A percentile compares a stretch with the other conserved stretches of the same genome.
These are phyloP conservation scores for Hordeum marinum DNA, from an alignment of 176 grass and related monocot genomes.

Conservation along the genomic window DNA sequence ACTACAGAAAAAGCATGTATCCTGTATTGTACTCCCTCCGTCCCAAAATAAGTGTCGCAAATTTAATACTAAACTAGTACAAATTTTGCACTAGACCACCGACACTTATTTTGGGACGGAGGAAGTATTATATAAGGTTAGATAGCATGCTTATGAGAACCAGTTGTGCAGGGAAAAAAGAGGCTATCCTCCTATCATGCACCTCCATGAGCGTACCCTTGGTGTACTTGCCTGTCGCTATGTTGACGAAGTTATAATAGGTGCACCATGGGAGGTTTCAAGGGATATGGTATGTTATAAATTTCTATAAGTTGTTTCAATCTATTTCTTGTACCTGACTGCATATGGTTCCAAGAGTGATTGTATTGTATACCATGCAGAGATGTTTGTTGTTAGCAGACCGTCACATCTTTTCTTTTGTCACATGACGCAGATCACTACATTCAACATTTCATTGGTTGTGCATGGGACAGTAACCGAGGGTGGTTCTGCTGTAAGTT, in stretches of 20 bases:
- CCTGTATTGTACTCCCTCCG: slow-evolving; percentile 7
- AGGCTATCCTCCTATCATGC: slow-evolving; percentile 66
- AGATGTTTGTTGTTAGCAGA: not conserved
- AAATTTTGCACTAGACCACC: too few species aligned
- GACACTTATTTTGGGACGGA: too few species aligned
- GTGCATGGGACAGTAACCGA: slow-evolving; percentile 72
- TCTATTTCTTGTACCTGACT: not conserved
- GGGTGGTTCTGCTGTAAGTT: slow-evolving; percentile 54
- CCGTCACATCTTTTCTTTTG: not conserved
- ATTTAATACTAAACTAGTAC: too few species aligned
- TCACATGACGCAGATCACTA: slow-evolving; percentile 50
- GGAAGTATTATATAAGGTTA: not conserved
- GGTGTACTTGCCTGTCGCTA: slow-evolving; percentile 91
- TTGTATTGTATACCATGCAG: not conserved
- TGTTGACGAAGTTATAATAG: slow-evolving; percentile 98
- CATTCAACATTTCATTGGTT: slow-evolving; percentile 82
- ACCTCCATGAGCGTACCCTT: slow-evolving; percentile 91
- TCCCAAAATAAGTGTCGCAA: too few species aligned
- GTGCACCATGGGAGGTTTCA: slow-evolving; percentile 87
- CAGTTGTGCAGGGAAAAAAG: slow-evolving; percentile 63
- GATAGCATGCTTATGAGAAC: slow-evolving; percentile 16
- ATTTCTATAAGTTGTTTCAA: not conserved
- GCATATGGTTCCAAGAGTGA: not conserved
- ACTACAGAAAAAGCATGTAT: not conserved
- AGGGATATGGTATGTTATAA: slow-evolving; percentile 75